Conservation (phyloP, 1,284 basidiomycete species). For the Austroboletus olivaceoglutinosus region DNA sequence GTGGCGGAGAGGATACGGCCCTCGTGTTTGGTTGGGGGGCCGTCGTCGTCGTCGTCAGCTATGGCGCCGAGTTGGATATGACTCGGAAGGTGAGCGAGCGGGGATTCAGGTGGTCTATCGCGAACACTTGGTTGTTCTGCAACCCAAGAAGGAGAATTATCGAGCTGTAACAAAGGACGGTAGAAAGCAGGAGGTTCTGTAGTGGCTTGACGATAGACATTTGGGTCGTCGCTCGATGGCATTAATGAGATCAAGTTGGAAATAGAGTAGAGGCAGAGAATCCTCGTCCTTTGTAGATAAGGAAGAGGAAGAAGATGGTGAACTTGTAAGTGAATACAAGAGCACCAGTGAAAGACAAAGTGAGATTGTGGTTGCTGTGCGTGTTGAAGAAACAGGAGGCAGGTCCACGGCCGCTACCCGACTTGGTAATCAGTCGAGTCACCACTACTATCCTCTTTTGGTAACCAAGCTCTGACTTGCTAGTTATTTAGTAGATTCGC, state of each 20-base stretch:
- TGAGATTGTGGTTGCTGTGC: conserved; percentile 24
- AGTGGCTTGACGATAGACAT: conserved; percentile 24
- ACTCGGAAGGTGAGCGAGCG: conserved; percentile 4
- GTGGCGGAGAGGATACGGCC: conserved; percentile 21
- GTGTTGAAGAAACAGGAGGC: conserved; percentile 22
- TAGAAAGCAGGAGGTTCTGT: conserved; percentile 19
- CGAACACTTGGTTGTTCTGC: conserved; percentile 10
- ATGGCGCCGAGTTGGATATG: conserved; percentile 10
- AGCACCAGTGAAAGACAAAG: conserved; percentile 13
- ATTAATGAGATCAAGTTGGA: conserved; percentile 26
- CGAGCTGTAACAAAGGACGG: conserved; percentile 31
- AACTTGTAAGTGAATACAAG: conserved; percentile 37
- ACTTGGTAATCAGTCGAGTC: conserved; percentile 22
- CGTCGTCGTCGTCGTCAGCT: conserved; percentile 21
- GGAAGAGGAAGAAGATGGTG: conserved; percentile 10
- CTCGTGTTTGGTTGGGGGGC: conserved; percentile 29
- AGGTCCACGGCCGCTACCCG: conserved; percentile 4
- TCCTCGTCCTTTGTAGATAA: conserved; percentile 23
- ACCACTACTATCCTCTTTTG: conserved; percentile 20
- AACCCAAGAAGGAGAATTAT: conserved; percentile 28
- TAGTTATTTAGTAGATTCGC: too few relatives aligned
- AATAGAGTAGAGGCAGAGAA: conserved; percentile 12
- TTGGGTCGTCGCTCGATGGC: conserved; percentile 24
- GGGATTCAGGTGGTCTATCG: conserved; percentile 12
- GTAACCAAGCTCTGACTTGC: too few relatives aligned